Evolutionary conservation across 2,329 filamentous ascomycete species (phyloP).

Genomic region (Bisporella sp.): DNA sequence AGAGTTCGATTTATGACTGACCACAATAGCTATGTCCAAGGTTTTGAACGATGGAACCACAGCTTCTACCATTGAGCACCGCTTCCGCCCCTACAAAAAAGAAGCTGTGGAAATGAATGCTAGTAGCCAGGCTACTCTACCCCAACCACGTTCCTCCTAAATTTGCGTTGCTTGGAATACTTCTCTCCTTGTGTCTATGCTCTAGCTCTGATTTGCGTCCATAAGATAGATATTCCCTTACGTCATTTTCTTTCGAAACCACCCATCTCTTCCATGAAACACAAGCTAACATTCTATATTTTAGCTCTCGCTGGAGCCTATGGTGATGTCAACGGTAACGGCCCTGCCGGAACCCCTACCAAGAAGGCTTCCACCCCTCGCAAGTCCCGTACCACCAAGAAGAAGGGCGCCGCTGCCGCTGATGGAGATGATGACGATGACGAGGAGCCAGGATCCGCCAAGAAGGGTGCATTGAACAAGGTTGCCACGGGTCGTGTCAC

Average conservation of each 20-base stretch:
- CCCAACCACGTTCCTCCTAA: not conserved
- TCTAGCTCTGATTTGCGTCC: not conserved
- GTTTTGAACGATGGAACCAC: slow-evolving; percentile 18
- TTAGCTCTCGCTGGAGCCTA: too few species aligned
- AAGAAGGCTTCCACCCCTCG: too few species aligned
- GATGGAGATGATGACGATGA: too few species aligned
- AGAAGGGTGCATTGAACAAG: slow-evolving; percentile 13
- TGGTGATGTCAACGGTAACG: too few species aligned
- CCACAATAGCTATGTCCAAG: slow-evolving; percentile 10
- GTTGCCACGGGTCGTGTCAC: slow-evolving; percentile 13
- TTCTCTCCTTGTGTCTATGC: not conserved
- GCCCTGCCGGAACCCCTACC: too few species aligned
- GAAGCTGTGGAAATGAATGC: slow-evolving; percentile 17
- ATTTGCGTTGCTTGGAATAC: not conserved
- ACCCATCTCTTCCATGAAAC: too few species aligned
- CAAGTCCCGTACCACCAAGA: too few species aligned
- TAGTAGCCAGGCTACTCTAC: slow-evolving; percentile 5
- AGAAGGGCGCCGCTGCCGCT: too few species aligned
- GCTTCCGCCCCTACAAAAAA: slow-evolving; percentile 23
- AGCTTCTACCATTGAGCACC: slow-evolving; percentile 19
- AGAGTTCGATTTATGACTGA: not conserved
- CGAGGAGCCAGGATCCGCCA: not conserved
- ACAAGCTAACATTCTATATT: too few species aligned
- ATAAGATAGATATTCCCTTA: not conserved
- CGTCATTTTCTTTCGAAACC: not conserved